Conservation (phyloP, 2,329 filamentous ascomycete genomes). For the Epichloe sp. region DNA sequence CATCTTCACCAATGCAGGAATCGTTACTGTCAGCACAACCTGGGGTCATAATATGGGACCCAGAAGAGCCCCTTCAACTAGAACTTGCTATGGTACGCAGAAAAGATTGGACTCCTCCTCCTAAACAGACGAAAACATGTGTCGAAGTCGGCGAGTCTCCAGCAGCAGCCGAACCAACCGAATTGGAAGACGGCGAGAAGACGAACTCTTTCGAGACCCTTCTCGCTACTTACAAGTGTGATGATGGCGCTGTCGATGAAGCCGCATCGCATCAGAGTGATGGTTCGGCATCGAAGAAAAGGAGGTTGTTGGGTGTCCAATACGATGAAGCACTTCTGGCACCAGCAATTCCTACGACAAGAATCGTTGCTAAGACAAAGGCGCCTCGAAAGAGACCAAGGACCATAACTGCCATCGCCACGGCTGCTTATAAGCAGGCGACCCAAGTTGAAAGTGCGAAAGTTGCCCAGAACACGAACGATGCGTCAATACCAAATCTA, state of each 20-base stretch:
- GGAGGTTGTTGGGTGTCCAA: not conserved
- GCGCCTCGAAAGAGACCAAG: constrained; percentile 54
- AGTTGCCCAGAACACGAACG: not conserved
- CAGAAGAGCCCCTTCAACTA: constrained; percentile 22
- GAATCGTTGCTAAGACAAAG: constrained; percentile 33
- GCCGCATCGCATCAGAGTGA: not conserved
- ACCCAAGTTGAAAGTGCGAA: constrained; percentile 18
- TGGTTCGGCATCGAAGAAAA: not conserved
- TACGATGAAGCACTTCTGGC: constrained; percentile 2
- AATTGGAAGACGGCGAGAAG: constrained; percentile 3
- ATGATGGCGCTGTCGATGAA: constrained; percentile 9
- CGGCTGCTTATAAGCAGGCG: constrained; percentile 45
- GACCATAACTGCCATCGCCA: constrained; percentile 69
- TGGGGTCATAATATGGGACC: not conserved
- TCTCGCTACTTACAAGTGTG: constrained; percentile 28
- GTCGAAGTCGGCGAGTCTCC: constrained; percentile 20
- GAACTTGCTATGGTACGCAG: constrained; percentile 42
- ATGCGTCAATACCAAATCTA: constrained; percentile 7
- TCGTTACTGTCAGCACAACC: not conserved
- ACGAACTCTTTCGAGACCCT: constrained; percentile 30
- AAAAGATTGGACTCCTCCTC: constrained; percentile 56
- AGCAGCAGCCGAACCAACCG: constrained; percentile 5
- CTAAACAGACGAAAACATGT: constrained; percentile 20
- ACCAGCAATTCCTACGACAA: constrained; percentile 6
- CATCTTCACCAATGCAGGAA: not conserved